A percentile compares a stretch with the other conserved stretches of the same genome.
These are phyloP conservation scores for Aschersonia sp. DNA, from an alignment of 2,329 filamentous ascomycete genomes.

Conservation along the genomic window DNA sequence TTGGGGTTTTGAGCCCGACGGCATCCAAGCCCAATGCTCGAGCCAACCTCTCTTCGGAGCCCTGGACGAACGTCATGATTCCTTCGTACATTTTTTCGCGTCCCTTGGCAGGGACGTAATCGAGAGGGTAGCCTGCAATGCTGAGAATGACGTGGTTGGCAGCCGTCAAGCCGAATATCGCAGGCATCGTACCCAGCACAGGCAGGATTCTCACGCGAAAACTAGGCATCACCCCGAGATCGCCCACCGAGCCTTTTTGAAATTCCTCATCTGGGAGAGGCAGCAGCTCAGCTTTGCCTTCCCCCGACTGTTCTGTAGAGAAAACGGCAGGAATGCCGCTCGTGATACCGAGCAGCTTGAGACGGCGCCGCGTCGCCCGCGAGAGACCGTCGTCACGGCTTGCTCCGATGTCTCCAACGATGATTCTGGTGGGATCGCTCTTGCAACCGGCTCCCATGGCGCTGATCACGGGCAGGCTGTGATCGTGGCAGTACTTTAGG, in stretches of 20 bases:
- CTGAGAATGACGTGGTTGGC: constrained; percentile 87
- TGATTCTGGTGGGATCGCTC: constrained; percentile 67
- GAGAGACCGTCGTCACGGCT: constrained; percentile 85
- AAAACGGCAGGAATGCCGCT: constrained; percentile 84
- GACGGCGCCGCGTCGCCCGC: constrained; percentile 62
- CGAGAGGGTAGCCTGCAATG: constrained; percentile 69
- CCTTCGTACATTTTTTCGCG: constrained; percentile 87
- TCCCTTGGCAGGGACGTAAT: constrained; percentile 67
- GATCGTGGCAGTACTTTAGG: constrained; percentile 71
- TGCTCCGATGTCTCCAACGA: constrained; percentile 79
- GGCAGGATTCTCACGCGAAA: constrained; percentile 92
- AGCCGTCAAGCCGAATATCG: constrained; percentile 80
- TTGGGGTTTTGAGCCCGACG: constrained; percentile 62
- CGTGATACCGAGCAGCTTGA: constrained; percentile 65
- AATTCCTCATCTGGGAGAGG: constrained; percentile 83
- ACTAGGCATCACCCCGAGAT: constrained; percentile 77
- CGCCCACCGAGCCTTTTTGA: constrained; percentile 68
- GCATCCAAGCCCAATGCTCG: constrained; percentile 20
- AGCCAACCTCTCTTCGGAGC: constrained; percentile 62
- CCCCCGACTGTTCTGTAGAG: constrained; percentile 77
- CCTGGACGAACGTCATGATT: constrained; percentile 61
- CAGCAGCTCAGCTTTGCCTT: constrained; percentile 79
- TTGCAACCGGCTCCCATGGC: constrained; percentile 97
- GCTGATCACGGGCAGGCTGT: constrained; percentile 70
- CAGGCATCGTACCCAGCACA: constrained; percentile 92